phyloP scores from a whole-genome alignment of 2,329 filamentous ascomycete genomes.

The Chaetomium sp. region DNA sequence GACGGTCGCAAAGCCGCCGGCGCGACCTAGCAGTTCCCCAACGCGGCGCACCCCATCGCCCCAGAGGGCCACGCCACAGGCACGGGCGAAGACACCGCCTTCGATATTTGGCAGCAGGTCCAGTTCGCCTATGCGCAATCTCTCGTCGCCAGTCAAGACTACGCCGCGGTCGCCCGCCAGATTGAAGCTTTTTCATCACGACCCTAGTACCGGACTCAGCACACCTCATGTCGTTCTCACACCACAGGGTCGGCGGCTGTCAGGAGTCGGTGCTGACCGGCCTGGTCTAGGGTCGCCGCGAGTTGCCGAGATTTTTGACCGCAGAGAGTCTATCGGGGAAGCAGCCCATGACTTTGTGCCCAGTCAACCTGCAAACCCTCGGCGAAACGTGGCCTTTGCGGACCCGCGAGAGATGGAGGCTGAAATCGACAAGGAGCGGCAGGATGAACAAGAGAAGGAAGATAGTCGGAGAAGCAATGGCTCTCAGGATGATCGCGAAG shows the following conservation, averaged over 20 bases:
- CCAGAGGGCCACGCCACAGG: slow-evolving; percentile 13
- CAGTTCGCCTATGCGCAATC: slow-evolving; percentile 35
- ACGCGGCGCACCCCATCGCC: slow-evolving; percentile 27
- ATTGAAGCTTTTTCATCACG: slow-evolving; percentile 55
- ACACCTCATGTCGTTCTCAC: slow-evolving; percentile 67
- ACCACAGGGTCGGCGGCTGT: slow-evolving; percentile 61
- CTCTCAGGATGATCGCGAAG: slow-evolving; percentile 58
- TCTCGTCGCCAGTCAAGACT: slow-evolving; percentile 35
- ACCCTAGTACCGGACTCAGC: slow-evolving; percentile 55
- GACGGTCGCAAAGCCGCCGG: slow-evolving; percentile 43
- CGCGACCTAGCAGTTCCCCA: slow-evolving; percentile 23
- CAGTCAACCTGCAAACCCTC: slow-evolving; percentile 43
- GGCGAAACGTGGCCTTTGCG: slow-evolving; percentile 61
- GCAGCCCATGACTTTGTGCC: slow-evolving; percentile 65
- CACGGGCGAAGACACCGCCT: slow-evolving; percentile 30
- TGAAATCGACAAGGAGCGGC: slow-evolving; percentile 64
- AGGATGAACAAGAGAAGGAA: slow-evolving; percentile 63
- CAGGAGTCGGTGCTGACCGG: slow-evolving; percentile 70
- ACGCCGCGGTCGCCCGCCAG: slow-evolving; percentile 38
- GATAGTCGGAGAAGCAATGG: slow-evolving; percentile 57
- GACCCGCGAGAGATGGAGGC: slow-evolving; percentile 64
- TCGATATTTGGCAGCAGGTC: slow-evolving; percentile 36
- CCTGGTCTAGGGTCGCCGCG: slow-evolving; percentile 74
- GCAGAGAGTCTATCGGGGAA: slow-evolving; percentile 71
- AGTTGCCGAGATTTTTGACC: slow-evolving; percentile 70